A percentile compares a stretch with the other conserved stretches of the same genome.
Evolutionary conservation across 1,284 basidiomycete genomes (phyloP).

Genomic region (Pyrrhoderma lamaoense): DNA sequence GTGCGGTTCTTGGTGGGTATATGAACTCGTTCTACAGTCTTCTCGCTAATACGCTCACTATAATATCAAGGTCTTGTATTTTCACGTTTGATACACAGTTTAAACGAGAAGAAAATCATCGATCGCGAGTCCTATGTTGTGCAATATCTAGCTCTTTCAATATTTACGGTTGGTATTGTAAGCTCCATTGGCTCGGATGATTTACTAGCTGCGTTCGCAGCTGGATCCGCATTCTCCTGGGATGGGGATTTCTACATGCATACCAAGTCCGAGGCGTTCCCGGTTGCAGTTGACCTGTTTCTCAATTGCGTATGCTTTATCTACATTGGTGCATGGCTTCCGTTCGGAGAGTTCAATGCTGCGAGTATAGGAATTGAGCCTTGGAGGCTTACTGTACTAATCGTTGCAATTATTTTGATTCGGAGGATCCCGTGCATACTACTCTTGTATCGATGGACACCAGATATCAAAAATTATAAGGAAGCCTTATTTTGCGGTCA

Average conservation of each 20-base stretch:
- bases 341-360: conserved; percentile 63
- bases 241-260: conserved; percentile 86
- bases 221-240: conserved; percentile 88
- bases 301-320: conserved; percentile 86
- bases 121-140: conserved; percentile 90
- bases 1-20: conserved; percentile 70
- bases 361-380: conserved; percentile 59
- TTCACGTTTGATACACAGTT: conserved; percentile 72
- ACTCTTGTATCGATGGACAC: conserved; percentile 72
- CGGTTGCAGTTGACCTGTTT: conserved; percentile 80
- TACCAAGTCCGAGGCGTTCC: conserved; percentile 80
- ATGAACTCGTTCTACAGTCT: too few relatives aligned
- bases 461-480: conserved; percentile 74
- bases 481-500: conserved; percentile 83
- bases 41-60: too few relatives aligned
- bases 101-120: conserved; percentile 69
- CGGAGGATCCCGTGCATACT: conserved; percentile 74
- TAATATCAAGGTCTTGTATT: conserved; percentile 13
- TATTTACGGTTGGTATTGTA: conserved; percentile 75
- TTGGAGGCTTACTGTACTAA: conserved; percentile 66
- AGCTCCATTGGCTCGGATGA: conserved; percentile 81
- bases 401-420: conserved; percentile 59
- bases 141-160: conserved; percentile 79
- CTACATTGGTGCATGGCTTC: conserved; percentile 87
- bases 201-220: conserved; percentile 86